phyloP scores from a whole-genome alignment of 2,329 filamentous ascomycete species.

The Dichotomopilus funicola region DNA sequence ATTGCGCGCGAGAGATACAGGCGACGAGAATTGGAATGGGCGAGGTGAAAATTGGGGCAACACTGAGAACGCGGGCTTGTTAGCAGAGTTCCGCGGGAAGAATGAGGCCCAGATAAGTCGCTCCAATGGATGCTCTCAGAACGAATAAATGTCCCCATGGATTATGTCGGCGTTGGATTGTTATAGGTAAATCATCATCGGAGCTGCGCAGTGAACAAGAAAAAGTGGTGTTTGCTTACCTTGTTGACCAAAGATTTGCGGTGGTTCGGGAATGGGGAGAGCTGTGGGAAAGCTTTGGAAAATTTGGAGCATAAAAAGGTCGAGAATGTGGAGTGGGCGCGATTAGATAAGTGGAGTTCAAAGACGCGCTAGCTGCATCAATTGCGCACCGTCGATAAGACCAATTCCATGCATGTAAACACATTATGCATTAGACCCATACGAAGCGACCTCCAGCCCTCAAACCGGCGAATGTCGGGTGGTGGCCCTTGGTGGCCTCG shows the following conservation, averaged over 20 bases:
- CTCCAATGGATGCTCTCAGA: conserved; percentile 43
- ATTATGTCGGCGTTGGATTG: conserved; percentile 56
- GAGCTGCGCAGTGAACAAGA: conserved; percentile 21
- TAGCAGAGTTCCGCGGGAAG: conserved; percentile 14
- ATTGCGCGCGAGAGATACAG: conserved; percentile 39
- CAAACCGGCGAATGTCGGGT: too few species aligned
- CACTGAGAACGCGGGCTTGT: conserved; percentile 15
- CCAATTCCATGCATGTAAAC: too few species aligned
- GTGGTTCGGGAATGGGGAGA: conserved; percentile 17
- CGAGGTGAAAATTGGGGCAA: conserved; percentile 4
- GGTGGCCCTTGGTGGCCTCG: too few species aligned
- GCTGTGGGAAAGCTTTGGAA: conserved; percentile 19
- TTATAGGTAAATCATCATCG: conserved; percentile 45
- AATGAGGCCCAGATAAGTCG: conserved; percentile 10
- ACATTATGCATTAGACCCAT: too few species aligned
- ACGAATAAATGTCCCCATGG: conserved; percentile 52
- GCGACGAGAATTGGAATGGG: conserved; percentile 2
- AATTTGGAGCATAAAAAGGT: conserved; percentile 21
- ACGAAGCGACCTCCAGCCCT: too few species aligned
- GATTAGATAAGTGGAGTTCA: conserved; percentile 14
- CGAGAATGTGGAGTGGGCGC: conserved; percentile 12
- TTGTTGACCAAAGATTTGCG: conserved; percentile 19
- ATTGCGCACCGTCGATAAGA: too few species aligned
- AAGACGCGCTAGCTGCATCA: neutral
- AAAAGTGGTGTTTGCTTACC: conserved; percentile 22